Evolutionary conservation across 2,329 filamentous ascomycete species (phyloP).

Genomic region (Venturia asperata): DNA sequence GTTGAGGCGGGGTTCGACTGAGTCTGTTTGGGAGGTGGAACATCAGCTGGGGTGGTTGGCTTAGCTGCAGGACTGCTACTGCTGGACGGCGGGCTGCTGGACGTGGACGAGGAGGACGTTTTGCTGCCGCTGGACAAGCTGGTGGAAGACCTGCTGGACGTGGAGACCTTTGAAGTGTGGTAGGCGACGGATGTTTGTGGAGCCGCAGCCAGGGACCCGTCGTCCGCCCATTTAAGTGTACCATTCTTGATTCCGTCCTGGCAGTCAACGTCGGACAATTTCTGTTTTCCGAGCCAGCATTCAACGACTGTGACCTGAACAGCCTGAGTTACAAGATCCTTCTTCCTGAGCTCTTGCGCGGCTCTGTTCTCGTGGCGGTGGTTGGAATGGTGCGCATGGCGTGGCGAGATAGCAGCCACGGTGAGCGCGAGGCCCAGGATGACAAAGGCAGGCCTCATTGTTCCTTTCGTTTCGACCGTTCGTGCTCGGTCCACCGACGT

Average conservation of each 20-base stretch:
- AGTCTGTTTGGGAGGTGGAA: background rate
- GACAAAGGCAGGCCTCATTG: background rate
- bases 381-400: slow-evolving; percentile 4
- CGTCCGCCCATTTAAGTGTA: slow-evolving; percentile 55
- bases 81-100: background rate
- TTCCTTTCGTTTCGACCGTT: background rate
- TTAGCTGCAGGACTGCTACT: background rate
- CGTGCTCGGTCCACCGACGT: background rate
- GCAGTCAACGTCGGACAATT: slow-evolving; percentile 57
- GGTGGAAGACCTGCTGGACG: background rate
- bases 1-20: background rate
- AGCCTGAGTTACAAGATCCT: slow-evolving; percentile 46
- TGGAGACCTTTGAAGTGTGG: slow-evolving; percentile 4
- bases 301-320: slow-evolving; percentile 52
- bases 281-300: slow-evolving; percentile 62
- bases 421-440: slow-evolving; percentile 1
- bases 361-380: background rate
- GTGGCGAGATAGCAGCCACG: background rate
- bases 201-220: slow-evolving; percentile 35
- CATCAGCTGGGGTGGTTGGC: background rate
- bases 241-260: slow-evolving; percentile 65
- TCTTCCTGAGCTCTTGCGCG: slow-evolving; percentile 10
- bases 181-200: slow-evolving; percentile 4
- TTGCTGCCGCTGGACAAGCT: slow-evolving; percentile 4
- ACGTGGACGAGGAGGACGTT: background rate